Percentiles rank a stretch among this genome's conserved stretches.
phyloP scores from a whole-genome alignment of 164 flowering plant genomes.

The Platanus orientalis region DNA sequence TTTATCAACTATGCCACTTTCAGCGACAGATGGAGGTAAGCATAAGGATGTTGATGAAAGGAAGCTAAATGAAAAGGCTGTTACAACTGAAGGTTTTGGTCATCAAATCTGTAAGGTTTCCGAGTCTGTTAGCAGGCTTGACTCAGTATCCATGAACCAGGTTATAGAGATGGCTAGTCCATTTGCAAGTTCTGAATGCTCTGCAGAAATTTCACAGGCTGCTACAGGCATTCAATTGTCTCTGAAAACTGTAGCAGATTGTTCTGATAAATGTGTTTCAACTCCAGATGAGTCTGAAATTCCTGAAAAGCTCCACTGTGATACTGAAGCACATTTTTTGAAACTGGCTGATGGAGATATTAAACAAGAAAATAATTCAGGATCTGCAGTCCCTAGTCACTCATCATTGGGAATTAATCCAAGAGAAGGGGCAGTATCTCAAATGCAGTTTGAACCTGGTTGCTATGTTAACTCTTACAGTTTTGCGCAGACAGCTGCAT shows the following conservation, averaged over 20 bases:
- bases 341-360: slow-evolving; percentile 18
- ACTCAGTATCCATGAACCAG: slow-evolving; percentile 18
- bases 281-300: slow-evolving; percentile 14
- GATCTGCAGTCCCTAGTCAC: slow-evolving; percentile 14
- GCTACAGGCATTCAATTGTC: slow-evolving; percentile 12
- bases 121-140: slow-evolving; percentile 15
- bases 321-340: slow-evolving; percentile 12
- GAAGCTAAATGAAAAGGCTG: slow-evolving; percentile 17
- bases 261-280: slow-evolving; percentile 7
- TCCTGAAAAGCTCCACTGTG: slow-evolving; percentile 11
- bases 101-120: slow-evolving; percentile 18
- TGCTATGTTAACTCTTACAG: slow-evolving; percentile 60
- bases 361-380: slow-evolving; percentile 17
- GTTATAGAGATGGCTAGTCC: slow-evolving; percentile 20
- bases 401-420: slow-evolving; percentile 13
- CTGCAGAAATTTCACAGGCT: slow-evolving; percentile 36
- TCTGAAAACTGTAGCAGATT: slow-evolving; percentile 17
- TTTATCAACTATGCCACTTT: slow-evolving; percentile 14
- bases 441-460: slow-evolving; percentile 22
- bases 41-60: slow-evolving; percentile 21
- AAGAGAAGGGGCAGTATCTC: slow-evolving; percentile 16
- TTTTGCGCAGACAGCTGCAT: slow-evolving; percentile 59
- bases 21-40: slow-evolving; percentile 18
- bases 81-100: slow-evolving; percentile 14
- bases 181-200: slow-evolving; percentile 37